These are phyloP conservation scores for Quercus suber DNA, from an alignment of 306 rosid genomes.

Conservation along the genomic window DNA sequence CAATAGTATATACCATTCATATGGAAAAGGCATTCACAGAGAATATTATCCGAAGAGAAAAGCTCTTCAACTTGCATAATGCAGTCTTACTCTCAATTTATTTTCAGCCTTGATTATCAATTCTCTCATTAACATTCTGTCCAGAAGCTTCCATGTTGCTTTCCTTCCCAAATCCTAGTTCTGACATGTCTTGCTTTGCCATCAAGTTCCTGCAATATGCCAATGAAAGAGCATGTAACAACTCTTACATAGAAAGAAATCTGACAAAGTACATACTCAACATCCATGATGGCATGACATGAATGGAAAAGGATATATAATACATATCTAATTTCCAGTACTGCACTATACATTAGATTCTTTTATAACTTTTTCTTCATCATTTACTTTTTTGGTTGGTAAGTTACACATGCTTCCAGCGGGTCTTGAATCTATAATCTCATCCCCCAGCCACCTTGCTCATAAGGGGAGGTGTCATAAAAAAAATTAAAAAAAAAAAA, in stretches of 20 bases:
- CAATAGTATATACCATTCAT: not conserved
- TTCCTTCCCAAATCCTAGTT: slow-evolving; percentile 71
- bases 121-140: slow-evolving; percentile 27
- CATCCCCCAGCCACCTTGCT: too few relatives aligned
- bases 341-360: not conserved
- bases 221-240: slow-evolving; percentile 17
- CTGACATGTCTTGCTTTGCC: slow-evolving; percentile 95
- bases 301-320: not conserved
- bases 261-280: not conserved
- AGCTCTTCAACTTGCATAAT: not conserved
- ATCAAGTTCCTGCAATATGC: slow-evolving; percentile 77
- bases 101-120: slow-evolving; percentile 27
- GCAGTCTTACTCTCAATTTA: not conserved
- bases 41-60: slow-evolving; percentile 6
- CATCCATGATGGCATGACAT: not conserved
- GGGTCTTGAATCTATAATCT: too few relatives aligned
- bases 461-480: too few relatives aligned
- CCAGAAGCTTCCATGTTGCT: slow-evolving; percentile 24
- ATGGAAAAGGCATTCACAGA: not conserved
- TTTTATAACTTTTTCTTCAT: too few relatives aligned
- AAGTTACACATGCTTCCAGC: too few relatives aligned
- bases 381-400: too few relatives aligned
- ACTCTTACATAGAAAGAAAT: not conserved
- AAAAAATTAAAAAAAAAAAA: too few relatives aligned
- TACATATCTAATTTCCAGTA: not conserved